Conservation (phyloP, 2,329 filamentous ascomycete species). For the Trichoderma koningiopsis region DNA sequence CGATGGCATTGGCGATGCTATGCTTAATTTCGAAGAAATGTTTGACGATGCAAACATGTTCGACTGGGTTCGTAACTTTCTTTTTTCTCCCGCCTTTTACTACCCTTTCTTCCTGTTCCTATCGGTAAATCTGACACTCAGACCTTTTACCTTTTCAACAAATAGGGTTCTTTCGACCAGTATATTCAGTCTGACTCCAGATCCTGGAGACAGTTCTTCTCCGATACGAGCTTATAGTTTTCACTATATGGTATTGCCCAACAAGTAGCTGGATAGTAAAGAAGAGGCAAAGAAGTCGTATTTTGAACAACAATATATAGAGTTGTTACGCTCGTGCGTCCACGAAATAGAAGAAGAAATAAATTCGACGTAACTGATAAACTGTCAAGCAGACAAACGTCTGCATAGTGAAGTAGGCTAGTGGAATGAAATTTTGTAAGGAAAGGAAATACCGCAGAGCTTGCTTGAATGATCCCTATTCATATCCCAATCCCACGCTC, state of each 20-base stretch:
- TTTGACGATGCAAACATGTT: conserved; percentile 39
- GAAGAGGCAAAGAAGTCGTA: neutral
- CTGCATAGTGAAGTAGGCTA: neutral
- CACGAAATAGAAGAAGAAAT: too few relatives aligned
- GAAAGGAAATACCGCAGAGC: neutral
- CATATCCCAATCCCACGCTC: conserved; percentile 3
- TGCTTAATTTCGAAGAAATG: conserved; percentile 43
- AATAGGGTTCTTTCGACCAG: conserved; percentile 34
- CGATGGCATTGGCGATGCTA: conserved; percentile 31
- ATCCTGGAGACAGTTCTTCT: conserved; percentile 7
- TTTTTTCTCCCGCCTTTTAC: neutral
- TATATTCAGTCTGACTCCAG: conserved; percentile 26
- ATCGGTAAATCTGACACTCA: neutral
- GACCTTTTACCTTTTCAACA: too few relatives aligned
- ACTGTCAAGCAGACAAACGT: neutral
- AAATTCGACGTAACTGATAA: too few relatives aligned
- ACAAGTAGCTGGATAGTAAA: neutral
- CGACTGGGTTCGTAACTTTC: conserved; percentile 44
- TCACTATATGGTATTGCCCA: neutral
- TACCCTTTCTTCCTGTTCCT: neutral
- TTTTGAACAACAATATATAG: neutral
- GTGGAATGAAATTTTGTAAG: neutral
- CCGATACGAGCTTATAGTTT: conserved; percentile 8
- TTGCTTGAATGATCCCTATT: neutral
- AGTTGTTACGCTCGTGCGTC: neutral